These are phyloP conservation scores for Acer campestre DNA, from an alignment of 345 rosid species.

Conservation along the genomic window DNA sequence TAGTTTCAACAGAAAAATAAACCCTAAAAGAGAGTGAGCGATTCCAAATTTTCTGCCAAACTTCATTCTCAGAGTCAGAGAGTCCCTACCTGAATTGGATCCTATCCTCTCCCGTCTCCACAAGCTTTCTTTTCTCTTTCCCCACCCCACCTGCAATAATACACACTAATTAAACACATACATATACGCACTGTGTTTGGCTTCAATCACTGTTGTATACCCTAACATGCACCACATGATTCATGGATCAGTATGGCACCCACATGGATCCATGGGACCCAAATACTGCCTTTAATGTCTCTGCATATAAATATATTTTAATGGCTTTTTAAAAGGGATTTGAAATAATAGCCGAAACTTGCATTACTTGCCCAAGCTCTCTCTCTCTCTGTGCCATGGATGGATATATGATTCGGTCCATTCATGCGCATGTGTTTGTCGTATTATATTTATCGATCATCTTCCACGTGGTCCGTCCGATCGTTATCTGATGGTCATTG, in stretches of 20 bases:
- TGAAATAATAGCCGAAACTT: no score
- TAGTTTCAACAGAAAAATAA: no score
- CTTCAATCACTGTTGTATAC: slow-evolving; percentile 18
- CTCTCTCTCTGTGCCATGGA: neutral
- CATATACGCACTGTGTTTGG: slow-evolving; percentile 8
- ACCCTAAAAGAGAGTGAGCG: neutral
- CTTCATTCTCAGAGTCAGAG: neutral
- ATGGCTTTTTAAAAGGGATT: no score
- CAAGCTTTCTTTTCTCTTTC: slow-evolving; percentile 10
- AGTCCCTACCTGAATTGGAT: slow-evolving; percentile 39
- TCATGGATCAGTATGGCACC: slow-evolving; percentile 30
- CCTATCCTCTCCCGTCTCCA: slow-evolving; percentile 17
- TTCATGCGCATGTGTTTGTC: slow-evolving; percentile 11
- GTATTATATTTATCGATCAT: neutral
- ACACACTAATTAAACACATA: neutral
- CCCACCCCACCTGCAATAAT: slow-evolving; percentile 25
- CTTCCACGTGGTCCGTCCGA: slow-evolving; percentile 21
- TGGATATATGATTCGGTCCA: neutral
- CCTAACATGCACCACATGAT: slow-evolving; percentile 31
- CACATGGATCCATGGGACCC: slow-evolving; percentile 25
- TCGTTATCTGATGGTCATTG: slow-evolving; percentile 15
- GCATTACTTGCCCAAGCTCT: no score
- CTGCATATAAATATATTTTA: neutral
- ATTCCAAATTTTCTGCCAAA: slow-evolving; percentile 9
- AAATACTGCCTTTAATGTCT: neutral